phyloP scores from a whole-genome alignment of 192 early-diverging fungal genomes.

The Mortierella antarctica region DNA sequence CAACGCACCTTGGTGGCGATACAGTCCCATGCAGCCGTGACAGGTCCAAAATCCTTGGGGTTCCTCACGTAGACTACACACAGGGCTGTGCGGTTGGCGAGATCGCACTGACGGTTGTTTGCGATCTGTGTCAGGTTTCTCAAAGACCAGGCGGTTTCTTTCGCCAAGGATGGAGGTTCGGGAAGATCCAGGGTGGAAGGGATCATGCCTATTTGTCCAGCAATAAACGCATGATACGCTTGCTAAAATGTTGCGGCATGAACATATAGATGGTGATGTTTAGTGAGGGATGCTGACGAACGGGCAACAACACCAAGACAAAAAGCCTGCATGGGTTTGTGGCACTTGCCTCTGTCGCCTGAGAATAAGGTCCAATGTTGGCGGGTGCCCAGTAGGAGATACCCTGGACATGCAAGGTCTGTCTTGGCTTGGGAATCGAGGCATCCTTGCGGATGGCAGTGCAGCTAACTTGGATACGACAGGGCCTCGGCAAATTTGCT shows the following conservation, averaged over 20 bases:
- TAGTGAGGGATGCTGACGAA: neutral
- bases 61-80: constrained; percentile 73
- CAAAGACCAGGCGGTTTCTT: constrained; percentile 64
- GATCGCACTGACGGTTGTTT: constrained; percentile 44
- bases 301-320: neutral
- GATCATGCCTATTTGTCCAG: constrained; percentile 84
- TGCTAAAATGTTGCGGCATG: constrained; percentile 34
- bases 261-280: neutral
- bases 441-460: constrained; percentile 55
- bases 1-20: constrained; percentile 28
- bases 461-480: constrained; percentile 74
- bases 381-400: constrained; percentile 92
- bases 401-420: constrained; percentile 84
- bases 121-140: constrained; percentile 66
- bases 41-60: constrained; percentile 28
- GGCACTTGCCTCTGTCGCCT: constrained; percentile 67
- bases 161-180: constrained; percentile 43
- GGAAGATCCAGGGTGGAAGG: constrained; percentile 73
- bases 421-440: constrained; percentile 26
- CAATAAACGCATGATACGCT: constrained; percentile 70
- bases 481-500: constrained; percentile 47
- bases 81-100: constrained; percentile 46
- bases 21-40: constrained; percentile 29
- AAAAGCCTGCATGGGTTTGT: neutral
- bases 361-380: constrained; percentile 89